Base-by-base conservation (phyloP, 1,284 basidiomycete genomes). In the Fomitopsis betulina region DNA sequence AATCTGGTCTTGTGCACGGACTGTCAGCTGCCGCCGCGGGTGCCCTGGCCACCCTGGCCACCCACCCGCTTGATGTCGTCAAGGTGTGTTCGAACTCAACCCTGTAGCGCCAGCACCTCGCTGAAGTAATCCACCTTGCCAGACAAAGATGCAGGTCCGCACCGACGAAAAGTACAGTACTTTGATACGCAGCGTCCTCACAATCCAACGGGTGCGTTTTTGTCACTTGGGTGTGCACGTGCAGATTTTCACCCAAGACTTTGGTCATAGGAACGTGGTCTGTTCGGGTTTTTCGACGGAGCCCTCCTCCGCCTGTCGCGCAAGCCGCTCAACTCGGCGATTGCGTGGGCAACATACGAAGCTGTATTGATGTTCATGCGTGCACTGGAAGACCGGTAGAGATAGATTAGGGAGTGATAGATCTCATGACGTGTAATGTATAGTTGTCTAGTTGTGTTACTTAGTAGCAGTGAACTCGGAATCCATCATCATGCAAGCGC, bases 311-410 rank as follows among this genome's bases (percentile, higher is more conserved):
- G 95, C 10, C 82, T 96, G 67, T 86, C 89, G 5, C 82, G 94
- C 51, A 98, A 97, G 71, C 86, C 96, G 1, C 76, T 93, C n/a
- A 93, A 91, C 67, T 94, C 92, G 23, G 90, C 88, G 0, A 94
- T 98, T 60, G 93, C 88, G 0, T 98, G 95, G 95, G 91, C 87
- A 0, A 91, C 95, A 1, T 97, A 96, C 67, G 95, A 96, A 72
- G 90, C 86, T 33, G 71, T 93, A 43, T 75, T 95, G 57, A 83
- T 85, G 68, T 79, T 84, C 60, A 78, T 84, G 67, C 79, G 58
- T 33, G 38, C 35, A 23, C 13, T 25, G 4, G 23, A 27, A 47
- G 25, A 30, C 5, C 4, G 12, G 6, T n/a, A 27, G 45, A 21
- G 6, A 7, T 30, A 10, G 23, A 12, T 13, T n/a, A 30, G 5